phyloP scores from a whole-genome alignment of 2,329 filamentous ascomycete species.

The Aspergillus sp. region DNA sequence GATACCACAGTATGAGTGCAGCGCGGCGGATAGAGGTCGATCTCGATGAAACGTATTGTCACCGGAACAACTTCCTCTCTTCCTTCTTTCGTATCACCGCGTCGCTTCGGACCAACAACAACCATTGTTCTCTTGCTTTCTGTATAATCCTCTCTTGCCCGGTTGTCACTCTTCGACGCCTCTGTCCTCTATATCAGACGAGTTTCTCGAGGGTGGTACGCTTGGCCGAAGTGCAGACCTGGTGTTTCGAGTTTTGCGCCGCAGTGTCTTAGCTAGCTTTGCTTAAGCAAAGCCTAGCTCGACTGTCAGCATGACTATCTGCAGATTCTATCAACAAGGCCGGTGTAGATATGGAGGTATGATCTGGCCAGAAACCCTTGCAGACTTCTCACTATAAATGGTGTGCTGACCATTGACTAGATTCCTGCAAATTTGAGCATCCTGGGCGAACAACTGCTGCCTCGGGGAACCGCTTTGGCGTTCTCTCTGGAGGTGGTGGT shows the following conservation, averaged over 20 bases:
- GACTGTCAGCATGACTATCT: conserved; percentile 47
- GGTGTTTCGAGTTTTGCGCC: no score
- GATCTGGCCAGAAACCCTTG: conserved; percentile 12
- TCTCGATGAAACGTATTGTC: conserved; percentile 16
- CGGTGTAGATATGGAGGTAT: conserved; percentile 65
- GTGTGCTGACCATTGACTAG: conserved; percentile 37
- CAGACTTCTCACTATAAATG: background rate
- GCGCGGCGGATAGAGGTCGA: no score
- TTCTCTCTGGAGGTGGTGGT: conserved; percentile 38
- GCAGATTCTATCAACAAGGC: conserved; percentile 65
- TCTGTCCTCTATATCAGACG: background rate
- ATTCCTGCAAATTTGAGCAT: conserved; percentile 61
- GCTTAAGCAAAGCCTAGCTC: no score
- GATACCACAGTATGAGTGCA: no score
- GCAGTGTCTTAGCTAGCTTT: no score
- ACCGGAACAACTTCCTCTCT: conserved; percentile 7
- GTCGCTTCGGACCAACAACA: background rate
- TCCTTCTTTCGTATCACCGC: background rate
- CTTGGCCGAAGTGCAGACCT: background rate
- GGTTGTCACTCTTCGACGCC: background rate
- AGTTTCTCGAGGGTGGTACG: background rate
- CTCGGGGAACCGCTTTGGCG: conserved; percentile 60
- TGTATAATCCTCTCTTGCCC: no score
- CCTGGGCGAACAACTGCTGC: conserved; percentile 42
- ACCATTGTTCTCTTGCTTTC: background rate